A percentile compares a stretch with the other conserved stretches of the same genome.
These are phyloP conservation scores for Craterostigma plantagineum DNA, from an alignment of 257 asterid species.

Conservation along the genomic window DNA sequence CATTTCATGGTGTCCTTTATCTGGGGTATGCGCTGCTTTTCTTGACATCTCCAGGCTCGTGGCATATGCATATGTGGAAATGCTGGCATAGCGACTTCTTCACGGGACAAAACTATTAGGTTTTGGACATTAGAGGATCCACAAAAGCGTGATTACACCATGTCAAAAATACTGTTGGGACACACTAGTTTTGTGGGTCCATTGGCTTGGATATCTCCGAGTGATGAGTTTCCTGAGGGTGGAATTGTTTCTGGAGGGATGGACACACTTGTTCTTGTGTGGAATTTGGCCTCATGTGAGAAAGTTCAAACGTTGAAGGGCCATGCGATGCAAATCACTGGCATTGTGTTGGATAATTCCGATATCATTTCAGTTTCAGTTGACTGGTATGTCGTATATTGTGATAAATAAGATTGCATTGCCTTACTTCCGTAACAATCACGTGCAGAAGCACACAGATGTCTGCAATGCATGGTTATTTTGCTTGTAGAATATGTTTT, in stretches of 20 bases:
- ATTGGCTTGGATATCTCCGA: constrained; percentile 68
- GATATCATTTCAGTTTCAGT: constrained; percentile 70
- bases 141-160: constrained; percentile 29
- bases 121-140: constrained; percentile 61
- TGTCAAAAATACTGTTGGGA: constrained; percentile 66
- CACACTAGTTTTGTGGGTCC: constrained; percentile 98
- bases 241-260: constrained; percentile 87
- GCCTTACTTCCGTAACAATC: too few relatives aligned
- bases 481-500: too few relatives aligned
- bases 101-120: constrained; percentile 76
- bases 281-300: constrained; percentile 88
- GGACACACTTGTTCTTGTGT: constrained; percentile 73
- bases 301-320: constrained; percentile 50
- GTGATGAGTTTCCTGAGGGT: constrained; percentile 73
- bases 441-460: too few relatives aligned
- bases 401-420: not conserved
- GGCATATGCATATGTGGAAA: constrained; percentile 75
- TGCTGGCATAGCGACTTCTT: constrained; percentile 94
- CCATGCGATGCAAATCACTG: constrained; percentile 71
- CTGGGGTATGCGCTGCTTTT: not conserved
- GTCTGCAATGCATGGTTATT: too few relatives aligned
- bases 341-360: constrained; percentile 60
- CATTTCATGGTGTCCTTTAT: too few relatives aligned
- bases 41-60: constrained; percentile 44
- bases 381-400: constrained; percentile 46